Base-by-base conservation (phyloP, 305 asterid genomes). In the Plantago coronopus region DNA sequence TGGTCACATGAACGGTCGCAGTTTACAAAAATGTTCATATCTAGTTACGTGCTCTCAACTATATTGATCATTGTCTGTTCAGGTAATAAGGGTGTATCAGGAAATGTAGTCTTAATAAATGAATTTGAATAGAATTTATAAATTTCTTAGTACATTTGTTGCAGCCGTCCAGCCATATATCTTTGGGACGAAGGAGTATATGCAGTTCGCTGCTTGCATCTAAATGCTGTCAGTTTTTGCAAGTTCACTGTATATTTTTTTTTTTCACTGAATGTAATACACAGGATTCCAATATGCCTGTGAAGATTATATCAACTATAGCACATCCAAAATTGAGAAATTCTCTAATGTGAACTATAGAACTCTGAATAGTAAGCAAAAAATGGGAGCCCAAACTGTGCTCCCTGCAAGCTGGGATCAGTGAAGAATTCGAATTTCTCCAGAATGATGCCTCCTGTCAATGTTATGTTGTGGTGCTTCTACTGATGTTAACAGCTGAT, bases 401-500 rank as follows among this genome's bases (percentile, higher is more conserved):
- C 15, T 59, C 20, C 45, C 23, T 22, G 54, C 38, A 34, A 34
- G 42, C 42, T 34, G 14, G 42, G 14, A 7, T 31, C 38, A 40
- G 50, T 17, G 40, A 48, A 34, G 17, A 13, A 47, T 59, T n/a
- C n/a, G n/a, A 17, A 21, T 40, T 21, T 57, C 48, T 37, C 38
- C 31, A 7, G 44, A 37, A 25, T 31, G 62, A 57, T 16, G 48
- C 29, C 48, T 23, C 18, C 21, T 47, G 21, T n/a, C 13, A 8
- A 34, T 34, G 12, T 10, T n/a, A 19, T 17, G 23, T 47, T 9
- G 20, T 47, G 53, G 20, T 12, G 53, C 53, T 19, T 19, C 22
- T 40, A 4, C 8, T 25, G 57, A 53, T 25, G 42, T 43, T 23
- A 37, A 31, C 31, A 23, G 21, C 46, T 46, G 63, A 59, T 83